A percentile compares a stretch with the other conserved stretches of the same genome.
Evolutionary conservation across 2,329 filamentous ascomycete genomes (phyloP).

Genomic region (Hypoxylon sp.): DNA sequence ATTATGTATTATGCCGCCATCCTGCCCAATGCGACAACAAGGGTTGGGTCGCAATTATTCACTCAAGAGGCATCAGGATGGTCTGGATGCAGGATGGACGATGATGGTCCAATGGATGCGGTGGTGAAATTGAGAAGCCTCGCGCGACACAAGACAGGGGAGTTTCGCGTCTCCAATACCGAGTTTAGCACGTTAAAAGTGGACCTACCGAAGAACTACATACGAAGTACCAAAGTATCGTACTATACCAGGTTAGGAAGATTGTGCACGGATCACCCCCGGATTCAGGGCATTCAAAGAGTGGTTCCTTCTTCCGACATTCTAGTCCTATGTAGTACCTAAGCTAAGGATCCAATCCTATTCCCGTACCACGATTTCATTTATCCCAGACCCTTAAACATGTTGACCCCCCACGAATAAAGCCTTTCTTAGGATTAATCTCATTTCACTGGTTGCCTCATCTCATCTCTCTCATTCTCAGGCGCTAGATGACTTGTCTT

Average conservation of each 20-base stretch:
- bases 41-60: conserved; percentile 52
- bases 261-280: conserved; percentile 41
- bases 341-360: too few species aligned
- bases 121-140: conserved; percentile 40
- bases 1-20: conserved; percentile 53
- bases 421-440: background rate
- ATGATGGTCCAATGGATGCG: conserved; percentile 48
- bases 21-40: conserved; percentile 51
- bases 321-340: too few species aligned
- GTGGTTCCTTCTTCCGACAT: conserved; percentile 10
- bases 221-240: too few species aligned
- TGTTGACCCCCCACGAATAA: conserved; percentile 21
- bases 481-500: conserved; percentile 51
- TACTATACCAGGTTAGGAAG: background rate
- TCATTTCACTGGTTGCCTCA: conserved; percentile 48
- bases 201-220: background rate
- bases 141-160: conserved; percentile 26
- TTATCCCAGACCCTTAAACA: conserved; percentile 2
- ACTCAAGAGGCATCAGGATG: conserved; percentile 31
- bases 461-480: conserved; percentile 37
- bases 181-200: background rate
- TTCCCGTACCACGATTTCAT: background rate
- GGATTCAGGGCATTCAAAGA: conserved; percentile 32
- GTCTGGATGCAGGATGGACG: conserved; percentile 38
- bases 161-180: conserved; percentile 34